Base-by-base conservation (phyloP, 495 filamentous ascomycete genomes). In the Collariella sp. region DNA sequence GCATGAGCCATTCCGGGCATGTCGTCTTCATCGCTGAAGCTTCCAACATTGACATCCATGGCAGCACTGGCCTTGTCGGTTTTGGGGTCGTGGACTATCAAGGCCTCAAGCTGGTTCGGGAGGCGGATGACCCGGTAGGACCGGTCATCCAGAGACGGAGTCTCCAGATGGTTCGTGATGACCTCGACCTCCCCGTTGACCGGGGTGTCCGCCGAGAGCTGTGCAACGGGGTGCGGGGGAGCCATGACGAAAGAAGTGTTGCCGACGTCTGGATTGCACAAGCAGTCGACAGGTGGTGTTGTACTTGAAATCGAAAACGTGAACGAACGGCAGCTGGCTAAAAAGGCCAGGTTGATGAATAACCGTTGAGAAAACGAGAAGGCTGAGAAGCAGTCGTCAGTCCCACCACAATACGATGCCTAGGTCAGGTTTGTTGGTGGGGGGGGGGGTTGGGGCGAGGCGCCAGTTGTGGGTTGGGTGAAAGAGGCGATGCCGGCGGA, bases 61-160 rank as follows among this genome's bases (percentile, higher is more conserved):
- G 91, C 88, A 19, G 90, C 94, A 62, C 88, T 91, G 54, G 91
- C 90, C 78, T 97, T 99, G 73, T 99, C 93, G 4, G 91, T 95
- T 45, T 95, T 87, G 6, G 87, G 82, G 68, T 99, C 93, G 69
- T 97, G 93, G 31, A 97, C 93, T 38, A 99, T 70, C 5, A 97
- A 78, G 18, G 83, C 93, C 73, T 99, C 94, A n/a, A 99, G 81
- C 71, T 89, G 72, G 67, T 97, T 99, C 4, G 82, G 73, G 41
- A 99, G 73, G 52, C 80, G 79, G 56, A 97, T 84, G 60, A 99
- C 89, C 33, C 91, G 78, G 66, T 99, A 99, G 2, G 79, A 80
- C 18, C 93, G 81, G 66, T 96, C 84, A 67, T 98, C 93, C 34
- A 96, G 76, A 53, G 84, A 85, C 3, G 93, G 91, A 56, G 83